Base-by-base conservation (phyloP, 2,329 filamentous ascomycete genomes). In the Pseudopithomyces maydicus region DNA sequence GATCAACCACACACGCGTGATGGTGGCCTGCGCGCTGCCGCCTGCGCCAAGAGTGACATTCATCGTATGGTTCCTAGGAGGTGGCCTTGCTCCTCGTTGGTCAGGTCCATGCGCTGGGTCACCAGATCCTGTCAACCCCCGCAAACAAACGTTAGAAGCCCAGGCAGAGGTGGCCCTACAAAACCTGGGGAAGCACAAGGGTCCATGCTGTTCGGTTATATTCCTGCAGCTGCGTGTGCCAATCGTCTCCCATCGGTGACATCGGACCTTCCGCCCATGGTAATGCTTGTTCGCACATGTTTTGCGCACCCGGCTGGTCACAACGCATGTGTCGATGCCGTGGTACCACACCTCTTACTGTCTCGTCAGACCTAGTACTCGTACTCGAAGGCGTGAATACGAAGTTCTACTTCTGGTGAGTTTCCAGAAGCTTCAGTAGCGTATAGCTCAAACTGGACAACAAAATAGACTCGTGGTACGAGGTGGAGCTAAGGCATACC, bases 181-280 rank as follows among this genome's bases (percentile, higher is more conserved):
- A 52, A 42, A 47, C 67, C 45, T 63, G 61, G 68, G 61, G 69
- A 68, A 63, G 54, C 48, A 60, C 66, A 65, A 58, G 65, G 59
- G 55, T 56, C 10, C 14, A 11, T 44, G 35, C 17, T 49, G 4
- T 44, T 17, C 52, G 53, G 46, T 61, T 62, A 55, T 61, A 65
- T 48, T 26, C n/a, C 20, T 57, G 56, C 57, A 58, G 39, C 36
- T 17, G 3, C 17, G 15, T 12, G 41, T 33, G 49, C 59, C 53
- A 64, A 62, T 61, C 17, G 46, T 23, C 20, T 17, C 26, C n/a
- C 3, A n/a, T 29, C 44, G 19, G 19, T 44, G 32, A 11, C 36
- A 51, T 12, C 14, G 17, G 26, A 41, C 52, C 52, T 42, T 42
- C 48, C 48, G 10, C 26, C 48, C 23, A 22, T 42, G 39, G 38